These are phyloP conservation scores for Verticillium nubilum DNA, from an alignment of 2,329 filamentous ascomycete genomes.

Conservation along the genomic window DNA sequence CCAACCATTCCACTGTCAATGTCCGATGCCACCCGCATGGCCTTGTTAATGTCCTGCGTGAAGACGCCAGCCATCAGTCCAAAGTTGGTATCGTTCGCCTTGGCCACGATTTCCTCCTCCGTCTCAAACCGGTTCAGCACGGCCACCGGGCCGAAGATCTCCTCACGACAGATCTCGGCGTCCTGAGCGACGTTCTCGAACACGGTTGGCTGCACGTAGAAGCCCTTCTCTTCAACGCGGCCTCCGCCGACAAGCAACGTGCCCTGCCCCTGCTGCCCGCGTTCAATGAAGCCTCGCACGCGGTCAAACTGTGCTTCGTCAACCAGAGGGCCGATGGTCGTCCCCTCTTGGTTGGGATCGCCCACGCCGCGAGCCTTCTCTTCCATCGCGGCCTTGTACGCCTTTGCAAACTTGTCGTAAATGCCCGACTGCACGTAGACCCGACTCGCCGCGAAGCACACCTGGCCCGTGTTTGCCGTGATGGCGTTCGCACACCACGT, in stretches of 20 bases:
- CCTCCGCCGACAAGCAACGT: slow-evolving; percentile 29
- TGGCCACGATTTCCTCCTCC: slow-evolving; percentile 48
- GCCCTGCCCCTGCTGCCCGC: slow-evolving; percentile 28
- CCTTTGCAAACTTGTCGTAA: slow-evolving; percentile 54
- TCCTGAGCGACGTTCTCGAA: slow-evolving; percentile 36
- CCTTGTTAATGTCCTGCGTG: slow-evolving; percentile 58
- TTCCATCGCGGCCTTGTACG: slow-evolving; percentile 55
- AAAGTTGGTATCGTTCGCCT: slow-evolving; percentile 49
- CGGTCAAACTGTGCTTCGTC: slow-evolving; percentile 42
- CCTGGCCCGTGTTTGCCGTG: slow-evolving; percentile 68
- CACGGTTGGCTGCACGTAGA: slow-evolving; percentile 39
- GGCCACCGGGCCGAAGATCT: slow-evolving; percentile 55
- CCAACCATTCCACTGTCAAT: slow-evolving; percentile 67
- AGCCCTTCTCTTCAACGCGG: slow-evolving; percentile 33
- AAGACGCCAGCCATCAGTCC: slow-evolving; percentile 45
- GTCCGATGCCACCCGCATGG: slow-evolving; percentile 45
- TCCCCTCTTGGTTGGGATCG: slow-evolving; percentile 52
- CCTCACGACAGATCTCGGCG: slow-evolving; percentile 42
- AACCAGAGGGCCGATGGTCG: slow-evolving; percentile 53
- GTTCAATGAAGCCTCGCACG: slow-evolving; percentile 37
- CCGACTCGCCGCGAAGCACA: slow-evolving; percentile 68
- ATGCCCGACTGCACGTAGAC: slow-evolving; percentile 61
- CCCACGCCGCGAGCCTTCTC: slow-evolving; percentile 50
- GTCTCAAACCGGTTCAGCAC: slow-evolving; percentile 49
- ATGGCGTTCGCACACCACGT: slow-evolving; percentile 33